Conservation (phyloP, 2,329 filamentous ascomycete species). For the Pleoardoris graminearum region DNA sequence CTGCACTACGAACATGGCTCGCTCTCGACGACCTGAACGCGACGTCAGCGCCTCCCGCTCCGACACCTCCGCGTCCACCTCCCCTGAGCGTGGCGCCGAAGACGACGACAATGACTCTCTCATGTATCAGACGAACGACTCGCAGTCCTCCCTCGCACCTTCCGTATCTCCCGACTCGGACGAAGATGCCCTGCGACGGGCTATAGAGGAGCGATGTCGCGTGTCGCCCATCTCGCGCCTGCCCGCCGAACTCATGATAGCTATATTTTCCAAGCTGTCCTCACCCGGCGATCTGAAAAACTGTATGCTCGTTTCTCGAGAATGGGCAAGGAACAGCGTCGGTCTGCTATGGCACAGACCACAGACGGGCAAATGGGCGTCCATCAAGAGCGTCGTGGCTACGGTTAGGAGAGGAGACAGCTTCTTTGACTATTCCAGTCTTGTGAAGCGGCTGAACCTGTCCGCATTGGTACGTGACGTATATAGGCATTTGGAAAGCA, state of each 20-base stretch:
- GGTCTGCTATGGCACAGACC: slow-evolving; percentile 94
- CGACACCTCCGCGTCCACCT: slow-evolving; percentile 69
- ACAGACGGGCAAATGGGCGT: slow-evolving; percentile 82
- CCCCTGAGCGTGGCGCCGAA: slow-evolving; percentile 71
- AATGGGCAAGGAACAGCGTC: slow-evolving; percentile 90
- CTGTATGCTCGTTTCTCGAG: slow-evolving; percentile 92
- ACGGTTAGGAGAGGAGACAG: slow-evolving; percentile 73
- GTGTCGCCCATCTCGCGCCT: slow-evolving; percentile 80
- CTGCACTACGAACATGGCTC: slow-evolving; percentile 26
- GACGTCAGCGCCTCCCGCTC: slow-evolving; percentile 44
- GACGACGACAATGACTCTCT: slow-evolving; percentile 93
- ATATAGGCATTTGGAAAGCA: background rate
- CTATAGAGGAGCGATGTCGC: slow-evolving; percentile 66
- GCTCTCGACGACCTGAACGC: slow-evolving; percentile 38
- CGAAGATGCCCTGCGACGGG: slow-evolving; percentile 63
- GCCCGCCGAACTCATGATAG: slow-evolving; percentile 92
- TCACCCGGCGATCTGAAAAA: slow-evolving; percentile 76
- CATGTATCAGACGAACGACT: slow-evolving; percentile 80
- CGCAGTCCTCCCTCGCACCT: slow-evolving; percentile 84
- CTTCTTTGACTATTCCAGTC: slow-evolving; percentile 85
- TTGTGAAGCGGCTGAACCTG: slow-evolving; percentile 90
- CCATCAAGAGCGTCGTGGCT: slow-evolving; percentile 77
- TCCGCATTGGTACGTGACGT: slow-evolving; percentile 61
- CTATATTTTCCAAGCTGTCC: slow-evolving; percentile 83
- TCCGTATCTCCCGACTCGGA: slow-evolving; percentile 76